Base-by-base conservation (phyloP, 2,329 filamentous ascomycete species). In the Cytospora piceicola region DNA sequence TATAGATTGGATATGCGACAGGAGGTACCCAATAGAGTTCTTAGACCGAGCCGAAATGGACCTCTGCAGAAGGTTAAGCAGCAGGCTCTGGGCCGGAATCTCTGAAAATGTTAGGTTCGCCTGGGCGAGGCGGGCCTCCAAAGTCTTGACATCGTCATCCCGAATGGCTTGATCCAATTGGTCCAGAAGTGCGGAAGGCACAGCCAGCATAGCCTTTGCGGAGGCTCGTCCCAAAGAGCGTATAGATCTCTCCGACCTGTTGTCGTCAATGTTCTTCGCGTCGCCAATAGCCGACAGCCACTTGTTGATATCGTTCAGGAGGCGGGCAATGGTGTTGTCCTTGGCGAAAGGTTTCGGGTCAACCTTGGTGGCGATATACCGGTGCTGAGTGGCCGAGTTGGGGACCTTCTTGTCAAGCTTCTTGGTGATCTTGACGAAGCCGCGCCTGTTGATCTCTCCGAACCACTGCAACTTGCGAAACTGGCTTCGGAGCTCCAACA, bases 361-460 rank as follows among this genome's bases (percentile, higher is more conserved):
- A 65, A 99, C 94, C 79, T 96, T 97, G 56, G 93, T 93, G 51
- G 91, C 88, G 67, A 99, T 84, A 74, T 98, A 99, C 65, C 89
- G 87, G 75, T 92, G 89, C 80, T 97, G 94, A 0, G 92, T 90
- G 59, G 89, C 85, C 4, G 88, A 87, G 55, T 87, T 85, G 1
- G 90, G 85, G 3, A 97, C 87, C 80, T 96, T 97, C 81, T 99
- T 99, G 79, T 99, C 95, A 55, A 97, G 82, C 79, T 99, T 99
- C 82, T 99, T 99, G 60, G 95, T 97, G 77, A 99, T 99, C 81
- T 99, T 99, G 76, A 96, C 88, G 74, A 99, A 99, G 2, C 95
- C 95, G 69, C 92, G 86, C 61, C 94, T 88, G 77, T 99, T 99
- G 73, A 98, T 94, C 79, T 98, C 94, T 58, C 94, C 94, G 75